A percentile compares a stretch with the other conserved stretches of the same genome.
Evolutionary conservation across 768 basidiomycete genomes (phyloP).

Genomic region (Paxillus rubicundulus): DNA sequence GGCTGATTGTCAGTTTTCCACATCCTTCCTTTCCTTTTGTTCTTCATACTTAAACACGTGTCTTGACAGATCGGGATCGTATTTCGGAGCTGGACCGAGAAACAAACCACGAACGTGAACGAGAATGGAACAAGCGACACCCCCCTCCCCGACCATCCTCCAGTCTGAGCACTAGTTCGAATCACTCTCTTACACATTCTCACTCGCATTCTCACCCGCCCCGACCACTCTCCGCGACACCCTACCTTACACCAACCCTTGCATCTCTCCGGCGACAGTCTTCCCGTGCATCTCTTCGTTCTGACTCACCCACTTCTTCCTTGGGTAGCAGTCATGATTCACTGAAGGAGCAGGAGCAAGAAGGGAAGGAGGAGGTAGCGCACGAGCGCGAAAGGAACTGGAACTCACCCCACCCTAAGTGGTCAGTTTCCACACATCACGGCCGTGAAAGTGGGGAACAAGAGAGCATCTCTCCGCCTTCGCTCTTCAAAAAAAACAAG

Average conservation of each 20-base stretch:
- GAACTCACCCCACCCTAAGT: conserved; percentile 64
- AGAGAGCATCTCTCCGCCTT: conserved; percentile 12
- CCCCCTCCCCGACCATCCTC: conserved; percentile 42
- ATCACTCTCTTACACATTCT: conserved; percentile 32
- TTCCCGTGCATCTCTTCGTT: conserved; percentile 33
- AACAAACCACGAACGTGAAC: conserved; percentile 46
- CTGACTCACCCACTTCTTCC: conserved; percentile 44
- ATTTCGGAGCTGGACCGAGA: conserved; percentile 43
- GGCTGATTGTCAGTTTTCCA: conserved; percentile 46
- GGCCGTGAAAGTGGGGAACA: conserved; percentile 6
- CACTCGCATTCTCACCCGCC: conserved; percentile 36
- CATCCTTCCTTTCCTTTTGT: neutral
- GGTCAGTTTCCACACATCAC: conserved; percentile 34
- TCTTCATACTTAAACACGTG: neutral
- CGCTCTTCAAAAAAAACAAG: conserved; percentile 3
- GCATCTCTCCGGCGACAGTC: conserved; percentile 33
- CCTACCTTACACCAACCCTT: conserved; percentile 33
- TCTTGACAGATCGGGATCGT: conserved; percentile 43
- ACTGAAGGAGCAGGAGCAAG: conserved; percentile 30
- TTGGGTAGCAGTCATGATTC: conserved; percentile 35
- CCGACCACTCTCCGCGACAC: conserved; percentile 40
- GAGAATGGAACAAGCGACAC: conserved; percentile 53
- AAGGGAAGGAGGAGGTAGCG: conserved; percentile 33
- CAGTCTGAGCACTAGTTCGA: conserved; percentile 39
- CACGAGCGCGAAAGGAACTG: conserved; percentile 66